Base-by-base conservation (phyloP, 768 basidiomycete species). In the Boletus edulis region DNA sequence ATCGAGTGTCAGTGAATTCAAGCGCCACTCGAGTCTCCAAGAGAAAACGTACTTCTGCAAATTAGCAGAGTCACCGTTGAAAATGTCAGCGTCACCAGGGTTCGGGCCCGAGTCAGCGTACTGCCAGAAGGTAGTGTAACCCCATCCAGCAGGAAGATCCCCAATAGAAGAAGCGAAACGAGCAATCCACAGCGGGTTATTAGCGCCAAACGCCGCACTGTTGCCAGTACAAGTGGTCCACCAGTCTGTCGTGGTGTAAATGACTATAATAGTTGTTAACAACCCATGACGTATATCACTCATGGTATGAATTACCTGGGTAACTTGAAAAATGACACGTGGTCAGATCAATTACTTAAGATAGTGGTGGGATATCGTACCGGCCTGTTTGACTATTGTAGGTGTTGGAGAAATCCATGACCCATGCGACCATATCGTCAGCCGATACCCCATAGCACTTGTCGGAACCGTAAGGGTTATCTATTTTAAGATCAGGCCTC, bases 191-290 rank as follows among this genome's bases (percentile, higher is more conserved):
- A 88, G 73, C 3, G 84, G 83, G 63, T 79, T 84, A 50, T 71
- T 77, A 3, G 63, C 49, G 1, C 65, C 77, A 57, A 87, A 87
- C 7, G 68, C 69, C 15, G 72, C 67, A 55, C 76, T 81, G 65
- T 84, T 81, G 0, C 81, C 83, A 1, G 86, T 87, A 67, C 86
- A 88, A 6, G 74, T 75, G 9, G 60, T 80, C 86, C 87, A 88
- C 86, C 85, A 87, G 63, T 79, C 72, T 8, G 81, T 85, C 5
- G 81, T 83, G 29, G 81, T 82, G 61, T 86, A 87, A 49, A 86
- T 83, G 39, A 81, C 82, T 80, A 51, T 5, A 46, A 17, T 1
- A 40, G 13, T 29, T 12, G 42, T 67, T 12, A 61, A 32, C 22
- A 45, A 37, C 15, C 6, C 20, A 4, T 10, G 12, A 27, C 18